These are phyloP conservation scores for Lactarius quietus DNA, from an alignment of 768 basidiomycete genomes.

Conservation along the genomic window DNA sequence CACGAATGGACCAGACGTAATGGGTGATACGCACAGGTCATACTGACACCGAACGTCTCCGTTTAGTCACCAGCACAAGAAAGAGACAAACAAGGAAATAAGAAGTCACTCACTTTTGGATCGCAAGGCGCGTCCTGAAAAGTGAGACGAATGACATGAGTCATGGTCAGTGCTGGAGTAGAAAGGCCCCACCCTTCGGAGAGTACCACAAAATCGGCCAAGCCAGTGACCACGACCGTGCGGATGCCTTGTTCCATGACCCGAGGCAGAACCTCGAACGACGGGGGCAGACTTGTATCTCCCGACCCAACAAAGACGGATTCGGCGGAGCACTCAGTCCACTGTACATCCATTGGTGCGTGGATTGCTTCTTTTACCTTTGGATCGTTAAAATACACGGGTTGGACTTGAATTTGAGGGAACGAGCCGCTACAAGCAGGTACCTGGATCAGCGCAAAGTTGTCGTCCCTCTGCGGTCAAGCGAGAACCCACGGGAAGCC, in stretches of 20 bases:
- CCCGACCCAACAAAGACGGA: constrained; percentile 10
- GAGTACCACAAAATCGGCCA: constrained; percentile 14
- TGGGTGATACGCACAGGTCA: constrained; percentile 23
- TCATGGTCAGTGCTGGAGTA: background rate
- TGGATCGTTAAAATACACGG: constrained; percentile 25
- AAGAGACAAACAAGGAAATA: background rate
- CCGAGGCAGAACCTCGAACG: constrained; percentile 13
- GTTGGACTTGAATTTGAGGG: constrained; percentile 19
- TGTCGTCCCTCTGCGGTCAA: too few species aligned
- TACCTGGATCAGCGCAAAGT: background rate
- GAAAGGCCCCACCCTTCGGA: constrained; percentile 22
- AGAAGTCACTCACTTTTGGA: constrained; percentile 25
- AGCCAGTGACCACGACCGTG: constrained; percentile 18
- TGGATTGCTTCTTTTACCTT: constrained; percentile 27
- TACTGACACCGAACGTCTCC: constrained; percentile 1
- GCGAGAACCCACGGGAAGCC: constrained; percentile 22
- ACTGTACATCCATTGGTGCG: constrained; percentile 19
- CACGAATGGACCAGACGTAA: background rate
- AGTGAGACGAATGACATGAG: background rate
- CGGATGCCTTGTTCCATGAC: constrained; percentile 15
- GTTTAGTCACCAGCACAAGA: background rate
- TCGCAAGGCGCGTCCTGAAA: constrained; percentile 16
- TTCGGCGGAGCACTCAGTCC: constrained; percentile 18
- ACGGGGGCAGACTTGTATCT: constrained; percentile 9
- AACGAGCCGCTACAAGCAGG: constrained; percentile 18